Conservation (phyloP, 148 eudicot genomes). For the Euryodendron excelsum region DNA sequence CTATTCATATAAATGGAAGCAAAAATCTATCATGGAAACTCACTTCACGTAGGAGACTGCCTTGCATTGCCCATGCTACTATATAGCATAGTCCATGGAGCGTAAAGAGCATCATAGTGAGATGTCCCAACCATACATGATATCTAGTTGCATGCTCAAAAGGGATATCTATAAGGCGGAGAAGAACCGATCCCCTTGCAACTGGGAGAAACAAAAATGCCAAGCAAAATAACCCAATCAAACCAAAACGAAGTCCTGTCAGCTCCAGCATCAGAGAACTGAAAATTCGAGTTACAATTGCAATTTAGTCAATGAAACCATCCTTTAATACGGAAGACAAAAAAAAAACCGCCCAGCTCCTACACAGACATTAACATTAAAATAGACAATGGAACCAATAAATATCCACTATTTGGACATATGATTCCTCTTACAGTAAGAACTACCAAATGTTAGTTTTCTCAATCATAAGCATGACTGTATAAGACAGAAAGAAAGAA, state of each 20-base stretch:
- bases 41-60: conserved; percentile 47
- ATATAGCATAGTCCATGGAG: conserved; percentile 69
- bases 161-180: conserved; percentile 69
- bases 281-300: conserved; percentile 16
- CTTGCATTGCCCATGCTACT: conserved; percentile 60
- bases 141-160: conserved; percentile 84
- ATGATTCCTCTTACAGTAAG: background rate
- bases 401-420: background rate
- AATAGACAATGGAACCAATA: background rate
- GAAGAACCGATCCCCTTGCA: conserved; percentile 78
- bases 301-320: conserved; percentile 1
- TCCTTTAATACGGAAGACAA: background rate
- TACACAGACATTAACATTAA: no score
- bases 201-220: conserved; percentile 80
- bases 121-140: conserved; percentile 94
- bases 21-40: conserved; percentile 18
- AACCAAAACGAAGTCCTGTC: conserved; percentile 55
- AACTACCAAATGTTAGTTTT: background rate
- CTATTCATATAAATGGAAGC: background rate
- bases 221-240: conserved; percentile 63
- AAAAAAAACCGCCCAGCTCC: no score
- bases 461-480: background rate
- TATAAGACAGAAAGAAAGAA: background rate
- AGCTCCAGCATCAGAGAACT: conserved; percentile 52
- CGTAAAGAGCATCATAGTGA: conserved; percentile 71